Evolutionary conservation across 2,329 filamentous ascomycete species (phyloP).

Genomic region (Pseudogymnoascus sp.): DNA sequence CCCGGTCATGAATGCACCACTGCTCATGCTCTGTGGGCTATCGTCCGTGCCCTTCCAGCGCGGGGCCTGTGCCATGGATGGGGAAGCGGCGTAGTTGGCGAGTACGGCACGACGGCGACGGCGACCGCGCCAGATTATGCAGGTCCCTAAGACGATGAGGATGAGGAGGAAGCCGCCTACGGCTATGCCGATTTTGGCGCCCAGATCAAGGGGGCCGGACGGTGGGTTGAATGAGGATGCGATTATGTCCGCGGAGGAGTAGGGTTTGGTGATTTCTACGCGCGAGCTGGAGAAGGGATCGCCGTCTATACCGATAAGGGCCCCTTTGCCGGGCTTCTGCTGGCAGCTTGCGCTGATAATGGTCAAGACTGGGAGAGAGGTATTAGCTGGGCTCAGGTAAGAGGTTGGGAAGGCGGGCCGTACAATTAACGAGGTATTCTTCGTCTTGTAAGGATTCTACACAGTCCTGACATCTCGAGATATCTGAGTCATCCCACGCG

Average conservation of each 20-base stretch:
- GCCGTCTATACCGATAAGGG: constrained; percentile 21
- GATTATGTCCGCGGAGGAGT: not conserved
- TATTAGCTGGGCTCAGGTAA: not conserved
- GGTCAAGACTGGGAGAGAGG: constrained; percentile 19
- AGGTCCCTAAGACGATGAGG: constrained; percentile 14
- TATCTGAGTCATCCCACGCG: constrained; percentile 16
- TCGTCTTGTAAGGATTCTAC: constrained; percentile 11
- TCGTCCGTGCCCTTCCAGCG: constrained; percentile 3
- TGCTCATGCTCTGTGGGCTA: not conserved
- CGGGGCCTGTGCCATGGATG: not conserved
- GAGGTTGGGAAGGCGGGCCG: not conserved
- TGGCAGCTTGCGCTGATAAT: constrained; percentile 24
- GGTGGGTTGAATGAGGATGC: constrained; percentile 7
- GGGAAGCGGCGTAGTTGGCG: constrained; percentile 23
- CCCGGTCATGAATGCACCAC: constrained; percentile 1
- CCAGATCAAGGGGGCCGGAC: constrained; percentile 15
- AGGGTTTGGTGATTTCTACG: constrained; percentile 19
- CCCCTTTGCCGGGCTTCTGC: constrained; percentile 20
- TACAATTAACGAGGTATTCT: constrained; percentile 20
- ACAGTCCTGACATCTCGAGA: constrained; percentile 19
- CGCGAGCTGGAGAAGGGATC: constrained; percentile 22
- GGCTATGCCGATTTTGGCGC: constrained; percentile 23
- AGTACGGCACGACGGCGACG: constrained; percentile 48
- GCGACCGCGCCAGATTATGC: constrained; percentile 38
- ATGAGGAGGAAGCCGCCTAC: constrained; percentile 17